Percentiles rank a stretch among this genome's conserved stretches.
These are phyloP conservation scores for Wallacemonas rigidus DNA, from an alignment of 208 protist species.

Conservation along the genomic window DNA sequence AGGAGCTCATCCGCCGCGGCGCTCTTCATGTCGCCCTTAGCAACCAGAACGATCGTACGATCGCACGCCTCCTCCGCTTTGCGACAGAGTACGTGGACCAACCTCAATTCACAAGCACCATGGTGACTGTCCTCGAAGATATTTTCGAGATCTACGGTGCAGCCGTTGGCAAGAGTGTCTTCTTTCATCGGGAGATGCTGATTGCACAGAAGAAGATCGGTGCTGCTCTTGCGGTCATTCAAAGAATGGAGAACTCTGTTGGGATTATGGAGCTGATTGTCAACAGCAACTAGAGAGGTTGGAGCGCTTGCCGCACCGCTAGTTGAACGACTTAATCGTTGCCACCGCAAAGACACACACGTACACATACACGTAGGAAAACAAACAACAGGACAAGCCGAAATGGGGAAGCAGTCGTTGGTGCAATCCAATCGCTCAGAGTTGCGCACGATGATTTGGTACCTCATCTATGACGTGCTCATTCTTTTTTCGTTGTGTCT, in stretches of 20 bases:
- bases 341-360: no score
- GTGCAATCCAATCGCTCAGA: no score
- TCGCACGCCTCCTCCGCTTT: slow-evolving; percentile 81
- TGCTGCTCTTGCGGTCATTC: slow-evolving; percentile 51
- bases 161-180: slow-evolving; percentile 55
- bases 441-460: no score
- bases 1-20: slow-evolving; percentile 81
- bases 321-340: no score
- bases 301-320: not conserved
- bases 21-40: slow-evolving; percentile 78
- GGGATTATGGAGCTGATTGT: slow-evolving; percentile 88
- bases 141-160: slow-evolving; percentile 85
- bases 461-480: not conserved
- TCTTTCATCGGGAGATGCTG: slow-evolving; percentile 79
- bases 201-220: slow-evolving; percentile 69
- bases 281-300: slow-evolving; percentile 35
- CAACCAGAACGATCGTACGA: slow-evolving; percentile 83
- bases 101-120: slow-evolving; percentile 76
- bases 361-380: not conserved
- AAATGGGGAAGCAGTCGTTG: no score
- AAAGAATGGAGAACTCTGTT: slow-evolving; percentile 64
- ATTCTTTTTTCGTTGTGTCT: slow-evolving; percentile 5
- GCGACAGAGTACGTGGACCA: slow-evolving; percentile 67
- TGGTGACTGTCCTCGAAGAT: slow-evolving; percentile 73
- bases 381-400: not conserved